phyloP scores from a whole-genome alignment of 2,329 filamentous ascomycete genomes.

The Harringtonia lauricola region DNA sequence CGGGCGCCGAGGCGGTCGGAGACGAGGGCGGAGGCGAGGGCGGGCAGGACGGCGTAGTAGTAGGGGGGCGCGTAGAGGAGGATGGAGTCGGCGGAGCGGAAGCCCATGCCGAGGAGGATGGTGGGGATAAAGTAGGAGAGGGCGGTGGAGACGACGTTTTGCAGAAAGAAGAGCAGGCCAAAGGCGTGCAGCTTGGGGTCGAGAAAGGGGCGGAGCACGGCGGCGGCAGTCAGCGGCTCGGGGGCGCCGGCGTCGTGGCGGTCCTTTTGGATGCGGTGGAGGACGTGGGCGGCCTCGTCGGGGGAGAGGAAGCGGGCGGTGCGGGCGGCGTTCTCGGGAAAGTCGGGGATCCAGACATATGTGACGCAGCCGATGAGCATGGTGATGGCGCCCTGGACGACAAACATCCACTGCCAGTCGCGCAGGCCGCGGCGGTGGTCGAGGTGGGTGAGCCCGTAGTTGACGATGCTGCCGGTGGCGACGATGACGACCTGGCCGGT shows the following conservation, averaged over 20 bases:
- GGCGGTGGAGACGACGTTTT: constrained; percentile 62
- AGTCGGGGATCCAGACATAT: constrained; percentile 51
- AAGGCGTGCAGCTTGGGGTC: constrained; percentile 53
- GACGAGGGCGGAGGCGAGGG: constrained; percentile 46
- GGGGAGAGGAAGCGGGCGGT: constrained; percentile 40
- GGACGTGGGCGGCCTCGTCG: constrained; percentile 37
- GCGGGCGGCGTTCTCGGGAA: constrained; percentile 43
- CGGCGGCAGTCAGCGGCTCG: constrained; percentile 36
- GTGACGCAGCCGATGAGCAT: constrained; percentile 28
- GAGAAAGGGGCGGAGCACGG: constrained; percentile 32
- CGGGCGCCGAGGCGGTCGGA: constrained; percentile 57
- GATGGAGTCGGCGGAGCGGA: constrained; percentile 50
- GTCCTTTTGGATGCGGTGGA: constrained; percentile 42
- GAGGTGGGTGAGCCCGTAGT: background rate
- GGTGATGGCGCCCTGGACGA: background rate
- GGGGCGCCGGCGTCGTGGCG: constrained; percentile 40
- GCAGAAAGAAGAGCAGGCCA: constrained; percentile 48
- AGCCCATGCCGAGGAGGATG: constrained; percentile 58
- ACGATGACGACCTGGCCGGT: constrained; percentile 1
- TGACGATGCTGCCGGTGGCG: too few species aligned
- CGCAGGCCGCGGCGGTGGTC: background rate
- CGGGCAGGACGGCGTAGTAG: constrained; percentile 50
- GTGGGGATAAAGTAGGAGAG: constrained; percentile 71
- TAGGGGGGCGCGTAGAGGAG: constrained; percentile 63
- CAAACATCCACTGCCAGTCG: constrained; percentile 1